Conservation (phyloP, 2,329 filamentous ascomycete genomes). For the Sporothrix sp. region DNA sequence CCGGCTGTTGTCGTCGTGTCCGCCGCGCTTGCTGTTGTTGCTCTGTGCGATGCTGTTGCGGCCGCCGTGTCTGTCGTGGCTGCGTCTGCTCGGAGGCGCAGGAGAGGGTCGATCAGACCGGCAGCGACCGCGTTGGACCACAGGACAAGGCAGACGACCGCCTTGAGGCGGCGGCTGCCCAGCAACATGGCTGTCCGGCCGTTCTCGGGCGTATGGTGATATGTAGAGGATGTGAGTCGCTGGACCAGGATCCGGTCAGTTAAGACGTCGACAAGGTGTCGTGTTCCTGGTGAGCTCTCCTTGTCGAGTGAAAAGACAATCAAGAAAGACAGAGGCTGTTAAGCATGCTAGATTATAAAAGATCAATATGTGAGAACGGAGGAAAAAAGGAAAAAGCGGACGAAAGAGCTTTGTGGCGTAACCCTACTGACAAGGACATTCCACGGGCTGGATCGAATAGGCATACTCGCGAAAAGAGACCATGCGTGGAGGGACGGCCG, state of each 20-base stretch:
- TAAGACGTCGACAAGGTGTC: background rate
- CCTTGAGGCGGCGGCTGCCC: conserved; percentile 10
- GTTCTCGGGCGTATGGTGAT: too few species aligned
- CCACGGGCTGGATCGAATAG: conserved; percentile 1
- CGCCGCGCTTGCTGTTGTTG: background rate
- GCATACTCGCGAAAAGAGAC: background rate
- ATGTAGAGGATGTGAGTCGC: too few species aligned
- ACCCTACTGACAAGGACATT: background rate
- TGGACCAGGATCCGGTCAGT: background rate
- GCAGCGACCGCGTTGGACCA: conserved; percentile 16
- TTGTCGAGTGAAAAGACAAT: too few species aligned
- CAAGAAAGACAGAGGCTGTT: background rate
- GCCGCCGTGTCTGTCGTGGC: conserved; percentile 1
- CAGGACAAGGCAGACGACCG: conserved; percentile 15
- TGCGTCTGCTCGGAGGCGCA: conserved; percentile 11
- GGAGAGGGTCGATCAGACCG: conserved; percentile 13
- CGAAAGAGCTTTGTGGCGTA: background rate
- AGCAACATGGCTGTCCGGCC: conserved; percentile 15
- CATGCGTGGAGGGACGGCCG: background rate
- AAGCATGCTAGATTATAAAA: background rate
- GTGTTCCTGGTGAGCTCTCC: background rate
- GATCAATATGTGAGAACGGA: background rate
- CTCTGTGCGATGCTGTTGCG: background rate
- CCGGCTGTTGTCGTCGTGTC: background rate
- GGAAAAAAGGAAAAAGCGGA: background rate